Conservation (phyloP, 305 asterid genomes). For the Salvia sclarea region DNA sequence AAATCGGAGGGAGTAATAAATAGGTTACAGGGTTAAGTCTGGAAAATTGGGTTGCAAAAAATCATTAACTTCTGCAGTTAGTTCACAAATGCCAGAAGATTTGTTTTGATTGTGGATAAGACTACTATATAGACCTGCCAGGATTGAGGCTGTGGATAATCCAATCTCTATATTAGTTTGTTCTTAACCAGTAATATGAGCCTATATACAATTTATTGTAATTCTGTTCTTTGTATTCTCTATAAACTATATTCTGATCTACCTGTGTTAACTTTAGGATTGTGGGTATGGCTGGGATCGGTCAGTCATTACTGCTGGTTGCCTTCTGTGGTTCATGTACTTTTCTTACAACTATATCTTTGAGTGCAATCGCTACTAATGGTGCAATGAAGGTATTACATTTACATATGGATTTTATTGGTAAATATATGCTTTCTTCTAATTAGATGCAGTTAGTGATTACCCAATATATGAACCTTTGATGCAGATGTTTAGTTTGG, state of each 20-base stretch:
- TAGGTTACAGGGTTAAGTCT: background rate
- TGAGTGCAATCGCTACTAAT: constrained; percentile 97
- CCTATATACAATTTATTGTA: constrained; percentile 18
- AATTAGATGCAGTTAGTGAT: constrained; percentile 20
- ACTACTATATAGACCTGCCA: constrained; percentile 1
- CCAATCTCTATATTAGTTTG: constrained; percentile 21
- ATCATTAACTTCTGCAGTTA: background rate
- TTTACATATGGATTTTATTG: constrained; percentile 12
- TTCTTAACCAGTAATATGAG: constrained; percentile 13
- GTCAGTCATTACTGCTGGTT: constrained; percentile 86
- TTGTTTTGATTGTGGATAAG: constrained; percentile 4
- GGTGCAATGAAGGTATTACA: constrained; percentile 93
- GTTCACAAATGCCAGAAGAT: constrained; percentile 17
- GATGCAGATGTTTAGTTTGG: constrained; percentile 11
- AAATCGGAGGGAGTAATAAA: too few relatives aligned
- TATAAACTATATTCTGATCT: constrained; percentile 31
- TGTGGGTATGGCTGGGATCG: constrained; percentile 98
- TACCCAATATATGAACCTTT: constrained; percentile 15
- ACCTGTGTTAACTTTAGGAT: constrained; percentile 62
- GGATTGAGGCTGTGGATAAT: constrained; percentile 27
- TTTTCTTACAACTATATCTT: constrained; percentile 86
- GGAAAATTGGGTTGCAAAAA: background rate
- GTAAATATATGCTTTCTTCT: constrained; percentile 22
- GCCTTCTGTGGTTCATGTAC: constrained; percentile 93
- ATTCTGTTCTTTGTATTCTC: constrained; percentile 13